Evolutionary conservation across 805 yeast species (phyloP), one percentile per base, ranked within the genome.

Genomic region (Monosporozyma aerobia): DNA sequence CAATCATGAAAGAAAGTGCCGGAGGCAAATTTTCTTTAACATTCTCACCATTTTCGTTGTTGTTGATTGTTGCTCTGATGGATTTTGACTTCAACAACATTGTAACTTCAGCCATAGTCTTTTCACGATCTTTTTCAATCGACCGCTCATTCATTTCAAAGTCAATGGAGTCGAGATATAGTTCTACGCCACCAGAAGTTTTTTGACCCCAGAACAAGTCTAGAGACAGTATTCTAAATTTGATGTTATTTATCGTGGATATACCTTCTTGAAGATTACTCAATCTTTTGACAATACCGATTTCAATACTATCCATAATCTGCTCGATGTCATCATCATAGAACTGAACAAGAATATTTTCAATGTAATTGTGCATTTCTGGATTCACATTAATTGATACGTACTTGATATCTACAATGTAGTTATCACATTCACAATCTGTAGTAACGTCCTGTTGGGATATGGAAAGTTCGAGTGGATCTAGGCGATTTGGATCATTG

Each of bases 281-380:
- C 27, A 87, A 64, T 8, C 70, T 68, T 35, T 68, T 65, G 11
- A 87, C 73, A 2, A 85, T 77, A 9, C 79, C 78, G 16, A 79
- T 64, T 54, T 90, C 95, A 14, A 89, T 67, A 16, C 65, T 64
- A 64, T 90, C 97, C 59, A 90, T 69, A 5, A 81, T 71, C 11
- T 74, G 71, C 9, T 74, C 75, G 35, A 81, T 62, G 2, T 77
- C 70, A 14, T 71, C 69, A 16, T 65, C 66, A 25, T 72, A 69
- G 13, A 70, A 58, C 1, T 68, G 65, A 3, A 67, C 66, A 1
- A 69, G 47, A 35, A 81, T 59, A 0, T 66, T 69, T 0, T 76
- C 68, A 0, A 80, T 30, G 1, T 75, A 51, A 11, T 40, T 61
- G 4, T 65, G 63, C 0, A 81, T 22, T 0, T 79, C 68, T 0